Conservation (phyloP, 805 yeast genomes). For the Candida boidinii region DNA sequence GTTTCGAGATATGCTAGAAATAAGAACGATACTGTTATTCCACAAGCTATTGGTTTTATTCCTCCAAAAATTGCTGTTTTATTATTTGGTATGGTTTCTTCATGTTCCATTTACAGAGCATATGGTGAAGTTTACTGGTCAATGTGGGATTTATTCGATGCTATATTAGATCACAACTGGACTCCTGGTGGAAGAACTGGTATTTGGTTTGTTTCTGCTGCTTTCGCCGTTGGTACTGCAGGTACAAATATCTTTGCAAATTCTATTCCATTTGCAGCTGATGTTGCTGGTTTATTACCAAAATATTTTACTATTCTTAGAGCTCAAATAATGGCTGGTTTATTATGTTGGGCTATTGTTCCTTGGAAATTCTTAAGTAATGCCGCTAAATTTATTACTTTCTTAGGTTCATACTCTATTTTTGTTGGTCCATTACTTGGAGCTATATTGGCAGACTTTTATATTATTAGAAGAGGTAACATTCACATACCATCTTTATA, state of each 20-base stretch:
- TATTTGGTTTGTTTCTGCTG: conserved; percentile 11
- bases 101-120: conserved; percentile 10
- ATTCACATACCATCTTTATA: conserved; percentile 14
- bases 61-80: conserved; percentile 11
- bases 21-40: conserved; percentile 7
- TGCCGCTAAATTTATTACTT: conserved; percentile 13
- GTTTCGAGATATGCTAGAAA: conserved; percentile 16
- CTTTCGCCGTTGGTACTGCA: conserved; percentile 18
- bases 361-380: conserved; percentile 14
- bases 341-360: conserved; percentile 16
- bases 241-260: conserved; percentile 23
- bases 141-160: conserved; percentile 19
- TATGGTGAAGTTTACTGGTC: conserved; percentile 20
- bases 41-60: conserved; percentile 13
- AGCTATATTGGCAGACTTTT: conserved; percentile 12
- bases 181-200: conserved; percentile 18
- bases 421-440: conserved; percentile 16
- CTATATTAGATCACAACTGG: conserved; percentile 21
- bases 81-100: conserved; percentile 13
- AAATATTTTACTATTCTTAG: conserved; percentile 20
- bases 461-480: conserved; percentile 12
- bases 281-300: conserved; percentile 18
- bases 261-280: conserved; percentile 18
- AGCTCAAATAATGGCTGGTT: conserved; percentile 12
- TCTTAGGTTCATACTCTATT: conserved; percentile 14